Conservation (phyloP, 177 flowering plant genomes). For the Vitis hybrid region DNA sequence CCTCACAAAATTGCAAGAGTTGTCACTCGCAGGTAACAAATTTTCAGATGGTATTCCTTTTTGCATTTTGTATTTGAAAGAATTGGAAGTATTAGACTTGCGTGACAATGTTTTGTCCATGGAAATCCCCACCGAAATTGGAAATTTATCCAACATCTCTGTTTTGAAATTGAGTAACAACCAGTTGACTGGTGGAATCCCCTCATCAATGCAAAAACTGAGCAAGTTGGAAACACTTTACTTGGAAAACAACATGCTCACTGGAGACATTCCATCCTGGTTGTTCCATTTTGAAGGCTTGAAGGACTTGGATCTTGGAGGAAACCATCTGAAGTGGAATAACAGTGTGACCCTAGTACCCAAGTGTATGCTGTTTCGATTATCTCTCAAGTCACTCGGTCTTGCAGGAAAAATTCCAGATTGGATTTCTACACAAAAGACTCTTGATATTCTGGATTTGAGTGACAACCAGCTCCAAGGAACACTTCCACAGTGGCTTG, state of each 20-base stretch:
- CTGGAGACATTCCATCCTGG: constrained; percentile 50
- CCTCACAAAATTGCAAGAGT: constrained; percentile 22
- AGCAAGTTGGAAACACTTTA: constrained; percentile 31
- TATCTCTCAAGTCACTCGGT: constrained; percentile 41
- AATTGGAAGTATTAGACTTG: constrained; percentile 34
- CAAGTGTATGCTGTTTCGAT: constrained; percentile 17
- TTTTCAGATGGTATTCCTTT: constrained; percentile 39
- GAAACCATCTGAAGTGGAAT: constrained; percentile 51
- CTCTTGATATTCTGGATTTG: constrained; percentile 41
- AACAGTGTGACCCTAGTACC: constrained; percentile 27
- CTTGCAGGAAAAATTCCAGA: constrained; percentile 42
- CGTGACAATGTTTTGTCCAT: constrained; percentile 32
- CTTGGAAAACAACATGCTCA: constrained; percentile 38
- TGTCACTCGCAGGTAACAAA: constrained; percentile 32
- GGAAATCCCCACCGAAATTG: constrained; percentile 39
- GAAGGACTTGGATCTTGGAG: constrained; percentile 38
- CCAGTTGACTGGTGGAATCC: constrained; percentile 41
- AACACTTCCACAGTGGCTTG: constrained; percentile 45
- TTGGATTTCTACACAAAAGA: constrained; percentile 46
- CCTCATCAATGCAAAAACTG: constrained; percentile 33
- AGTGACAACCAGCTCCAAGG: constrained; percentile 46
- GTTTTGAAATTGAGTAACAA: constrained; percentile 39
- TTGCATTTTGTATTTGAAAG: constrained; percentile 23
- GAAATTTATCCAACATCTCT: constrained; percentile 36
- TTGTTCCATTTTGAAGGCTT: constrained; percentile 33